Percentiles rank a stretch among this genome's conserved stretches.
Evolutionary conservation across 257 asterid genomes (phyloP).

Genomic region (Schizonepeta tenuifolia): DNA sequence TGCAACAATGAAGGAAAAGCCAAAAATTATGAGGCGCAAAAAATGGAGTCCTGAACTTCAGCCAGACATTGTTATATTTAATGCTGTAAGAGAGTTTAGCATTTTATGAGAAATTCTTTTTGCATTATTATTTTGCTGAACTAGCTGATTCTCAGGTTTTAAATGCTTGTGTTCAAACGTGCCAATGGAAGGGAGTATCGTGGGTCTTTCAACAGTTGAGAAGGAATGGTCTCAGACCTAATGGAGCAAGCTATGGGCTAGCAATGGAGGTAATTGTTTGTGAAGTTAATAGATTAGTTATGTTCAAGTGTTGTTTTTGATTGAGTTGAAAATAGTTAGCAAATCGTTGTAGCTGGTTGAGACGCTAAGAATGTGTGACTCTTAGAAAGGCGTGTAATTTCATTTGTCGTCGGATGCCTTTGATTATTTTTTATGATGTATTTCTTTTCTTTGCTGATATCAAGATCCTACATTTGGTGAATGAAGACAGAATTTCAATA

Average conservation of each 20-base stretch:
- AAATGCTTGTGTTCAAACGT: slow-evolving; percentile 83
- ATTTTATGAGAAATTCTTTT: slow-evolving; percentile 15
- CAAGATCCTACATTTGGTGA: slow-evolving; percentile 13
- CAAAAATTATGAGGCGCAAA: slow-evolving; percentile 62
- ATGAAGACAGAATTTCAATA: slow-evolving; percentile 20
- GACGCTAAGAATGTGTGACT: slow-evolving; percentile 17
- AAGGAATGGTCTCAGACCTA: slow-evolving; percentile 72
- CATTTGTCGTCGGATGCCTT: neutral
- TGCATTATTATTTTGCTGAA: slow-evolving; percentile 25
- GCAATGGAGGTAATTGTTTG: slow-evolving; percentile 85
- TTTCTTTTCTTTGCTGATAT: slow-evolving; percentile 16
- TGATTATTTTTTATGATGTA: neutral
- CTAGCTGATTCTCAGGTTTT: slow-evolving; percentile 60
- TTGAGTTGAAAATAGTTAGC: neutral
- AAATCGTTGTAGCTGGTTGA: slow-evolving; percentile 14
- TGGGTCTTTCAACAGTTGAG: slow-evolving; percentile 97
- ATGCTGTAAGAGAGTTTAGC: slow-evolving; percentile 69
- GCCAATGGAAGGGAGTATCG: slow-evolving; percentile 95
- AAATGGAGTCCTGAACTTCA: slow-evolving; percentile 89
- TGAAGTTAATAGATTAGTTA: slow-evolving; percentile 8
- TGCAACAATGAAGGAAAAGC: slow-evolving; percentile 79
- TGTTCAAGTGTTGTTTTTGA: slow-evolving; percentile 23
- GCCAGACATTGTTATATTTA: slow-evolving; percentile 82
- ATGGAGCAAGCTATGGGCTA: slow-evolving; percentile 94
- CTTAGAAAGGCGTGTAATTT: neutral